phyloP scores from a whole-genome alignment of 176 grass and related monocot species.

The Secale cereale region DNA sequence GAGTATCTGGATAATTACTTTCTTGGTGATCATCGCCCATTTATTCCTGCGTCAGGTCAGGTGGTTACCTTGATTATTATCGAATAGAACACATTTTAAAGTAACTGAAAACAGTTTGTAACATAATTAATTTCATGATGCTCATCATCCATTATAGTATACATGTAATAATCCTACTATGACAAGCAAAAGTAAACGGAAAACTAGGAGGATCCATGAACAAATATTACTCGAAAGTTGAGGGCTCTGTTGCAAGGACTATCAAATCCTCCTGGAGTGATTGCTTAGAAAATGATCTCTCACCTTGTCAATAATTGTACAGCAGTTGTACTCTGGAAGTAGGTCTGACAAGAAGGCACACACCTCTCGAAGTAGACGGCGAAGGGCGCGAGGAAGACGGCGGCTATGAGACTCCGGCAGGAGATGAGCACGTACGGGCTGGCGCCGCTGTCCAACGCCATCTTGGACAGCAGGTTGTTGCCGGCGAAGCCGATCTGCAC shows the following conservation, averaged over 20 bases:
- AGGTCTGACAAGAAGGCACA: not conserved
- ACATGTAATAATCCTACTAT: not conserved
- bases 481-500: constrained; percentile 80
- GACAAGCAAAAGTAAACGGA: not conserved
- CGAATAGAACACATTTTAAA: too few relatives aligned
- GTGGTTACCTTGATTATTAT: too few relatives aligned
- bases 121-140: too few relatives aligned
- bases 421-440: constrained; percentile 89
- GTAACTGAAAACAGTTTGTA: too few relatives aligned
- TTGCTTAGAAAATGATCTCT: too few relatives aligned
- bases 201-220: not conserved
- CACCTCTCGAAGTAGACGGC: constrained; percentile 71
- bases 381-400: constrained; percentile 54
- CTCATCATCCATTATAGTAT: too few relatives aligned
- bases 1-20: constrained; percentile 46
- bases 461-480: constrained; percentile 74
- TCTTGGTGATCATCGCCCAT: too few relatives aligned
- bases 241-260: not conserved
- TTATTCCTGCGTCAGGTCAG: too few relatives aligned
- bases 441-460: constrained; percentile 79
- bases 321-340: too few relatives aligned
- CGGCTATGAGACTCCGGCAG: constrained; percentile 90
- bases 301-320: too few relatives aligned
- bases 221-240: not conserved
- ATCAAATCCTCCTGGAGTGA: too few relatives aligned